A percentile compares a stretch with the other conserved stretches of the same genome.
phyloP scores from a whole-genome alignment of 305 asterid species.

The Rubia peregrina region DNA sequence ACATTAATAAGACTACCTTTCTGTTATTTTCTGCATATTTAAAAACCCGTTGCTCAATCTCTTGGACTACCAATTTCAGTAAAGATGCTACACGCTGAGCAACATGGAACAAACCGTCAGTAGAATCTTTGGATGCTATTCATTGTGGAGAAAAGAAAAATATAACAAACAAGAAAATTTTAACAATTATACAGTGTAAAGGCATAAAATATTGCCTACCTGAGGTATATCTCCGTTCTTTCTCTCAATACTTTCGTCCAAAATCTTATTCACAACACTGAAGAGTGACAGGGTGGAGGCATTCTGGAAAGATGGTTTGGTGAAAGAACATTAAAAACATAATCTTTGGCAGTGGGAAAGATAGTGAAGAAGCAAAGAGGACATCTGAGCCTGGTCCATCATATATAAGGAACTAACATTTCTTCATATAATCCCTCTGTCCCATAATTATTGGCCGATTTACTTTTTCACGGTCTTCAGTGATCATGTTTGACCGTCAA shows the following conservation, averaged over 20 bases:
- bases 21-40: slow-evolving; percentile 90
- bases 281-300: slow-evolving; percentile 89
- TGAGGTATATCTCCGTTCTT: slow-evolving; percentile 88
- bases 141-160: slow-evolving; percentile 9
- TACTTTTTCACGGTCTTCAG: too few species aligned
- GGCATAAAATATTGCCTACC: slow-evolving; percentile 33
- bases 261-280: slow-evolving; percentile 69
- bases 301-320: slow-evolving; percentile 44
- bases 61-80: slow-evolving; percentile 87
- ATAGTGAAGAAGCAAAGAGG: slow-evolving; percentile 7
- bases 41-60: slow-evolving; percentile 80
- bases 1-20: slow-evolving; percentile 17
- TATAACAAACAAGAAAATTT: neutral
- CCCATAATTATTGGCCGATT: too few species aligned
- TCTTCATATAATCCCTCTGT: too few species aligned
- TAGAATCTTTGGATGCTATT: slow-evolving; percentile 18
- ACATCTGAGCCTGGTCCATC: slow-evolving; percentile 14
- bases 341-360: slow-evolving; percentile 4
- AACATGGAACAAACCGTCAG: slow-evolving; percentile 12
- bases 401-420: neutral
- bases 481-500: too few species aligned
- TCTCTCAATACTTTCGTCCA: slow-evolving; percentile 78
- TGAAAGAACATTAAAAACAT: neutral
- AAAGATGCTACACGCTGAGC: slow-evolving; percentile 85
- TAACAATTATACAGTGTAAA: neutral